Evolutionary conservation across 2,329 filamentous ascomycete genomes (phyloP).

Genomic region (Trichoderma sp.): DNA sequence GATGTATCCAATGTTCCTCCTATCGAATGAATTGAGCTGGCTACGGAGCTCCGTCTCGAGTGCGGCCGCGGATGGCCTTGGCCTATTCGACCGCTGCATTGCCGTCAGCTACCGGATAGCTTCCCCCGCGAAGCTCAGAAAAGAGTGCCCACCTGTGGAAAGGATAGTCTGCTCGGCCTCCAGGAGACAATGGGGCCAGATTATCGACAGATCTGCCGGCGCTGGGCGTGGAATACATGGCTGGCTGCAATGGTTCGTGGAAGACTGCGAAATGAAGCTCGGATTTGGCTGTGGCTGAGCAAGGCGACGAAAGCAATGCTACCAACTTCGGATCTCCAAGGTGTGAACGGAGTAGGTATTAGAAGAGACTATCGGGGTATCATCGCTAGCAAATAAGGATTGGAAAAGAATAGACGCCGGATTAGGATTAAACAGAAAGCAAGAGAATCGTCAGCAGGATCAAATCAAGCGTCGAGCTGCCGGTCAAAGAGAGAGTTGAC

Average conservation of each 20-base stretch:
- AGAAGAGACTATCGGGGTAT: constrained; percentile 36
- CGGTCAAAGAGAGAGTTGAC: not conserved
- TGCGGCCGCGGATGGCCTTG: constrained; percentile 47
- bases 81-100: constrained; percentile 40
- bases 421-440: not conserved
- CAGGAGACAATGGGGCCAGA: constrained; percentile 53
- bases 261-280: not conserved
- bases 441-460: not conserved
- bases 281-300: constrained; percentile 1
- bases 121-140: not conserved
- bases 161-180: constrained; percentile 53
- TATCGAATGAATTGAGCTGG: constrained; percentile 85
- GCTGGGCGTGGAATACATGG: constrained; percentile 59
- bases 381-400: constrained; percentile 41
- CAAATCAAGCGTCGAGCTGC: not conserved
- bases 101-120: constrained; percentile 25
- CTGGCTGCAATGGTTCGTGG: constrained; percentile 28
- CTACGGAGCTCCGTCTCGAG: constrained; percentile 73
- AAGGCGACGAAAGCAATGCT: not conserved
- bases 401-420: constrained; percentile 2
- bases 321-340: constrained; percentile 15
- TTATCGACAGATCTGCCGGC: constrained; percentile 67
- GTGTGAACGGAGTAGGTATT: not conserved
- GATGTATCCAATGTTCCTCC: constrained; percentile 77
- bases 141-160: constrained; percentile 53